These are phyloP conservation scores for Rosa lucieae DNA, from an alignment of 306 rosid species.

Conservation along the genomic window DNA sequence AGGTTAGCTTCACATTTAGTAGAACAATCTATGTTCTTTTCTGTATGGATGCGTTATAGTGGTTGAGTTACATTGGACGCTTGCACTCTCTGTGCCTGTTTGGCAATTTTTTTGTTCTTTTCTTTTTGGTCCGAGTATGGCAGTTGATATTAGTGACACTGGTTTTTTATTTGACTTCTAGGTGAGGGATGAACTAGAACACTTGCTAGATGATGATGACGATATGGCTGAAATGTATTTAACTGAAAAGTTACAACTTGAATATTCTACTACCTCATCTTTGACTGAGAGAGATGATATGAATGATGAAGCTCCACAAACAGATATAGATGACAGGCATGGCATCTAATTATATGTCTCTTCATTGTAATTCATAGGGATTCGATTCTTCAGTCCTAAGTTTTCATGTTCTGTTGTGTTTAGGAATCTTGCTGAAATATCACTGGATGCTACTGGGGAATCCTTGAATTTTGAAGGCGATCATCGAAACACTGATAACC, in stretches of 20 bases:
- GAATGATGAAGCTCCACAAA: conserved; percentile 41
- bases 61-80: neutral
- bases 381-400: neutral
- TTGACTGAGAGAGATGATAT: conserved; percentile 36
- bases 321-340: conserved; percentile 53
- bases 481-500: conserved; percentile 32
- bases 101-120: neutral
- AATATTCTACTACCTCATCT: conserved; percentile 63
- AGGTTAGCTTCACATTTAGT: conserved; percentile 41
- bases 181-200: conserved; percentile 96
- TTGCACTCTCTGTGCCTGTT: neutral
- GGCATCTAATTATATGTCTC: conserved; percentile 29
- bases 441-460: conserved; percentile 47
- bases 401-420: conserved; percentile 10
- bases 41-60: neutral
- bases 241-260: conserved; percentile 75
- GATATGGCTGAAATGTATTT: conserved; percentile 99
- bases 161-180: conserved; percentile 15
- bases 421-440: conserved; percentile 59
- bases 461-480: conserved; percentile 38
- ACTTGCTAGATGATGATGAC: conserved; percentile 89
- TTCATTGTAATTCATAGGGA: conserved; percentile 3
- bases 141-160: neutral
- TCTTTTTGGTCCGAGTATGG: neutral
- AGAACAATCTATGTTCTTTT: neutral